Base-by-base conservation (phyloP, 1,284 basidiomycete genomes). In the Golubevia sp. region DNA sequence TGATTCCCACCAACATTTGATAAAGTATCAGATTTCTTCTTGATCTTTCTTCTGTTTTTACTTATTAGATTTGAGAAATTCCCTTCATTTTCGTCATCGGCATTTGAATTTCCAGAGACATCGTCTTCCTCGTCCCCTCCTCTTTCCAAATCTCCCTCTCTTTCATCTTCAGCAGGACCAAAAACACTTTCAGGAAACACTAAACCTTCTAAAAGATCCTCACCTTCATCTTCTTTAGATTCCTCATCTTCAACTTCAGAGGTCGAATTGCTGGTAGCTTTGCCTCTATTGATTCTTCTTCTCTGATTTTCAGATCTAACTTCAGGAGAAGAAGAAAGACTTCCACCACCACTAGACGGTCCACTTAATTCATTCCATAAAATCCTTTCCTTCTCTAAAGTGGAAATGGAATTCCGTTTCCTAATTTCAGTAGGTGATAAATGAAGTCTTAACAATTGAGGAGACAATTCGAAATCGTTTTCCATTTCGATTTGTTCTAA, bases 171-270 rank as follows among this genome's bases (percentile, higher is more conserved):
- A 13, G 26, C 49, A 7, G 49, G 44, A 18, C 63, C 70, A 25
- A 76, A 76, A 49, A 74, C 58, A 62, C 70, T 71, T 26, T 67
- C 68, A 50, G 63, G 62, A 23, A 74, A 50, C 11, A 68, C 70
- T n/a, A 74, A 59, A 30, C 72, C 72, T 15, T 71, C 70, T 5
- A 73, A 60, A 27, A 71, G 26, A 15, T 69, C 67, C n/a, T 76
- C 74, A 49, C 30, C 26, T 69, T 51, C 44, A 55, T 73, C 71
- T 21, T 74, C 74, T n/a, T n/a, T n/a, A n/a, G n/a, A n/a, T 30
- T 76, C 74, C 1, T 63, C 69, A 44, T 74, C 73, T 52, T 70
- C 73, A 49, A 70, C 68, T 38, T 23, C n/a, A 24, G 11, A 34
- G 26, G 55, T 25, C 48, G 44, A 44, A 21, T 13, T 34, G 49